Base-by-base conservation (phyloP, 1,139 yeast genomes). In the Candida smagusa region DNA sequence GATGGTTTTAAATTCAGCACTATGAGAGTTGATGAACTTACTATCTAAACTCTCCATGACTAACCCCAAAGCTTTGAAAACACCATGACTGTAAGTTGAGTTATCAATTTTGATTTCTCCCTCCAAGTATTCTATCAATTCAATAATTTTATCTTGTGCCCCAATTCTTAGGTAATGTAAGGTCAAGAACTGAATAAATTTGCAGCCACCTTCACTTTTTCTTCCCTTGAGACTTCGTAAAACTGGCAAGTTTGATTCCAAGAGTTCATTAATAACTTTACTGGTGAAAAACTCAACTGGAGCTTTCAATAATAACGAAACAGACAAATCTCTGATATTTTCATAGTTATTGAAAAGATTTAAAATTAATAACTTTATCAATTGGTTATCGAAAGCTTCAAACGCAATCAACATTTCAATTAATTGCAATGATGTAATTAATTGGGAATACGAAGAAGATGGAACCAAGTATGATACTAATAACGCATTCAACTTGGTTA, bases 181-280 rank as follows among this genome's bases (percentile, higher is more conserved):
- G 49, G 59, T 71, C 34, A 75, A 44, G 43, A 83, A 71, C 47
- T 75, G 77, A 30, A 83, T 61, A 9, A 82, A 62, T 31, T 81
- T 72, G 0, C 96, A 90, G 7, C 94, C 96, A 21, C 90, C 83
- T 45, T 90, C 97, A 36, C 89, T 84, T 43, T 72, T 78, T 40
- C 89, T 74, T 16, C 90, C 94, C 34, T 80, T 77, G 47, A 77
- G 65, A 35, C 79, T 80, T 5, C 63, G 52, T 34, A 87, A 57
- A 54, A 81, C 62, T 0, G 52, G 44, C 19, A 72, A 46, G 0
- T 83, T 71, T 34, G 69, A 66, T 0, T 48, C 36, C 5, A 60
- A 48, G 1, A 78, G 47, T 7, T 7, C n/a, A 4, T 29, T 13
- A 9, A 33, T 29, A n/a, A 11, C 36, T 30, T 9, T 43, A 32